Conservation (phyloP, 305 asterid species). For the Caryopteris hybrid region DNA sequence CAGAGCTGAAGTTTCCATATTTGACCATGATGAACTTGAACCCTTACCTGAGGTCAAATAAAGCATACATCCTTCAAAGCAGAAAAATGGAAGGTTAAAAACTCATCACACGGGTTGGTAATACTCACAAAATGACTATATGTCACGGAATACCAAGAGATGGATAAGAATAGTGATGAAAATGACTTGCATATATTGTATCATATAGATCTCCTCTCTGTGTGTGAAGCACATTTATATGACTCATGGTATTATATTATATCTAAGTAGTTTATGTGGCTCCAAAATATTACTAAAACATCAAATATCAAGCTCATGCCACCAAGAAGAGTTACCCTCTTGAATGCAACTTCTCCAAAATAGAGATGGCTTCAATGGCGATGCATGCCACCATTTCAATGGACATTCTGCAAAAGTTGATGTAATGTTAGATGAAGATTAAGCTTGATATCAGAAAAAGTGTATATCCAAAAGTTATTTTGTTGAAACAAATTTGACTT, state of each 20-base stretch:
- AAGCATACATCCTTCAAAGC: background rate
- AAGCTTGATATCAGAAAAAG: constrained; percentile 2
- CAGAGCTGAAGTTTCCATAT: too few species aligned
- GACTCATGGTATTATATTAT: too few species aligned
- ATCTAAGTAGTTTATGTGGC: background rate
- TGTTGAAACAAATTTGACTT: constrained; percentile 9
- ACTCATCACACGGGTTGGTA: too few species aligned
- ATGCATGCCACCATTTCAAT: constrained; percentile 86
- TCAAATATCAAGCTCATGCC: background rate
- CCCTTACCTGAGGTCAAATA: background rate
- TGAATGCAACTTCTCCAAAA: constrained; percentile 73
- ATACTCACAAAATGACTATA: too few species aligned
- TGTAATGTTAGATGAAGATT: constrained; percentile 18
- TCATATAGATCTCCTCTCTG: too few species aligned
- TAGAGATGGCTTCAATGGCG: constrained; percentile 79
- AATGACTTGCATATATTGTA: too few species aligned
- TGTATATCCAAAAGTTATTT: background rate
- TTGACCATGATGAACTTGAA: background rate
- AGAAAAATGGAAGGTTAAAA: background rate
- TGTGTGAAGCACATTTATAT: too few species aligned
- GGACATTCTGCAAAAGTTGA: constrained; percentile 54
- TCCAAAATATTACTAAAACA: background rate
- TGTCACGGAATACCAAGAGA: too few species aligned
- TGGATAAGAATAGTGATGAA: too few species aligned
- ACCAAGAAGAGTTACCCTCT: constrained; percentile 45